These are phyloP conservation scores for Vitis rupestris DNA, from an alignment of 164 flowering plant genomes.

Conservation along the genomic window DNA sequence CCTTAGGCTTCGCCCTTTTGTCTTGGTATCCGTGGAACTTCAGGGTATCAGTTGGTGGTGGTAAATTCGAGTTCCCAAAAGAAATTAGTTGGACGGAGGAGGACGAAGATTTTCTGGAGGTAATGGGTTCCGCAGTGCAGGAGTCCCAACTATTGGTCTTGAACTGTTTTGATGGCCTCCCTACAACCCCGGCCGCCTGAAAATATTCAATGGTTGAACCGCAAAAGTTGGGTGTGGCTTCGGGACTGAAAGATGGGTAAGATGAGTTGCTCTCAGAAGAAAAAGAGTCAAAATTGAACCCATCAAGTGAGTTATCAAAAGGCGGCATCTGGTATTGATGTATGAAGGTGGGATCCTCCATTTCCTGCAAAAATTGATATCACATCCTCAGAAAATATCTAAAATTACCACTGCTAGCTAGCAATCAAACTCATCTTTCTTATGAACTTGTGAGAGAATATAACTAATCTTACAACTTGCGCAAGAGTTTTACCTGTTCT, in stretches of 20 bases:
- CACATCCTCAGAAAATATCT: no score
- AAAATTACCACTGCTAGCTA: no score
- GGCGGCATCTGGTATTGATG: constrained; percentile 9
- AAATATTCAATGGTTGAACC: no score
- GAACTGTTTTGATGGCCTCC: constrained; percentile 7
- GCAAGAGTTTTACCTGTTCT: no score
- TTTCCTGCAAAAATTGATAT: constrained; percentile 6
- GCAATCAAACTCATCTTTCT: no score
- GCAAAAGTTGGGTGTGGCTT: neutral
- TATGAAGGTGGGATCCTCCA: constrained; percentile 7
- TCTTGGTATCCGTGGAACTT: neutral
- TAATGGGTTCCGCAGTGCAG: neutral
- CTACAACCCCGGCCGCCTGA: no score
- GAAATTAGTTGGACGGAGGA: constrained; percentile 15
- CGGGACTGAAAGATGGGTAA: neutral
- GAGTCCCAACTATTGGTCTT: constrained; percentile 16
- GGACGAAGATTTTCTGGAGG: constrained; percentile 12
- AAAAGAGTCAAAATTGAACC: neutral
- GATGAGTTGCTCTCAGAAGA: neutral
- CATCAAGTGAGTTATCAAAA: neutral
- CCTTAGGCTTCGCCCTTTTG: constrained; percentile 1
- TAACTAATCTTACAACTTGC: no score
- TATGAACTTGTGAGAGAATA: no score
- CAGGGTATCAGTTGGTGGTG: neutral
- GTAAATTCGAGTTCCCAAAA: constrained; percentile 9